Base-by-base conservation (phyloP, 2,329 filamentous ascomycete species). In the Colletotrichum sp. region DNA sequence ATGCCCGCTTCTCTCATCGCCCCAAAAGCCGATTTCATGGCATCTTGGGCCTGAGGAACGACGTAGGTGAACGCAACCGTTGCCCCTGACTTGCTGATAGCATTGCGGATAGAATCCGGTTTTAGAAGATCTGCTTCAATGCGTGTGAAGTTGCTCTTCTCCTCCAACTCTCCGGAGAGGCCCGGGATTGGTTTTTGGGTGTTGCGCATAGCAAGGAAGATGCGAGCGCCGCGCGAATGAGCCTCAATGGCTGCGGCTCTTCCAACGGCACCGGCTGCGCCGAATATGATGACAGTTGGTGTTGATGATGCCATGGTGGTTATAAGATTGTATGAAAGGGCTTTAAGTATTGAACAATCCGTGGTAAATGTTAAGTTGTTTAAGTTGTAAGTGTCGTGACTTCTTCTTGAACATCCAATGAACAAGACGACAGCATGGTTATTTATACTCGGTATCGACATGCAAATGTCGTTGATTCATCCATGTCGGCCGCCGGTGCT, bases 61-160 rank as follows among this genome's bases (percentile, higher is more conserved):
- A 83, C 32, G 79, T 91, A 91, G 63, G 90, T 82, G 81, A 90
- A 91, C 1, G 89, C 89, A 9, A 79, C 78, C 59, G 84, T 88
- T 18, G 89, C 88, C 10, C 85, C 83, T 0, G 87, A 83, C 34
- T 79, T 79, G 32, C 80, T 68, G n/a, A 89, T 85, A 0, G 88
- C 89, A 0, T 78, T 78, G 6, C 68, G 69, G 24, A 91, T 78
- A 7, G 84, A 84, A 0, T 84, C 83, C 1, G 88, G 85, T 0
- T 87, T 75, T 5, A 80, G 80, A 8, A 91, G 83, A 78, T 90
- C 88, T 44, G 88, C 87, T 64, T 86, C 80, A 21, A 89, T 77
- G 8, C 87, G 79, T 34, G 83, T 68, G 75, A 83, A 87, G 15
- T 72, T 76, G 9, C 80, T 83, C 5, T 74, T 60, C 16, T 81